Conservation (phyloP, 495 filamentous ascomycete species). For the Aspergillus bertholletiae region DNA sequence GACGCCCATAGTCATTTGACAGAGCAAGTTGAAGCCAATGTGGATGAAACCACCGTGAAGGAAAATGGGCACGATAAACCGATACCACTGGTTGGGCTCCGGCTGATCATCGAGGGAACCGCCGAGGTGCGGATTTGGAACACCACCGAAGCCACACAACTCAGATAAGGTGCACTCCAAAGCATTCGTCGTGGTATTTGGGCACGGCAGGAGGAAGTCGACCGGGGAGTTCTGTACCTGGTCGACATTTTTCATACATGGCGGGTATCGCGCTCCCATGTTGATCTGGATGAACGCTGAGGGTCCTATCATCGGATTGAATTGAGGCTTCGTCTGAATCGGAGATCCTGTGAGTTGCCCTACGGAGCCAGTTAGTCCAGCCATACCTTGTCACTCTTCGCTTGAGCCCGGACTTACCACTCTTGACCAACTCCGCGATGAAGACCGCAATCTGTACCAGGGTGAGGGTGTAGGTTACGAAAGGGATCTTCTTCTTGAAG, state of each 20-base stretch:
- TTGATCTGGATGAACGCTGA: constrained; percentile 88
- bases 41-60: constrained; percentile 90
- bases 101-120: constrained; percentile 41
- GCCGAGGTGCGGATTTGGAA: constrained; percentile 52
- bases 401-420: constrained; percentile 50
- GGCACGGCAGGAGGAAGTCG: constrained; percentile 65
- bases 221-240: constrained; percentile 57
- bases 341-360: constrained; percentile 53
- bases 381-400: neutral
- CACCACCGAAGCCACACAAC: constrained; percentile 76
- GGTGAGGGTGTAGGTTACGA: constrained; percentile 80
- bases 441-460: constrained; percentile 81
- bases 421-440: constrained; percentile 80
- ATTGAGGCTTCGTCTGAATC: constrained; percentile 78
- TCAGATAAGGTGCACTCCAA: constrained; percentile 66
- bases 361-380: constrained; percentile 16
- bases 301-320: constrained; percentile 97
- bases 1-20: constrained; percentile 79
- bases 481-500: constrained; percentile 63
- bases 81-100: constrained; percentile 88
- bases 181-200: constrained; percentile 61
- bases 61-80: constrained; percentile 95
- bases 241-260: constrained; percentile 86
- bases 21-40: constrained; percentile 89
- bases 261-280: constrained; percentile 89